Base-by-base conservation (phyloP, 2,329 filamentous ascomycete genomes). In the Fusarium sp. region DNA sequence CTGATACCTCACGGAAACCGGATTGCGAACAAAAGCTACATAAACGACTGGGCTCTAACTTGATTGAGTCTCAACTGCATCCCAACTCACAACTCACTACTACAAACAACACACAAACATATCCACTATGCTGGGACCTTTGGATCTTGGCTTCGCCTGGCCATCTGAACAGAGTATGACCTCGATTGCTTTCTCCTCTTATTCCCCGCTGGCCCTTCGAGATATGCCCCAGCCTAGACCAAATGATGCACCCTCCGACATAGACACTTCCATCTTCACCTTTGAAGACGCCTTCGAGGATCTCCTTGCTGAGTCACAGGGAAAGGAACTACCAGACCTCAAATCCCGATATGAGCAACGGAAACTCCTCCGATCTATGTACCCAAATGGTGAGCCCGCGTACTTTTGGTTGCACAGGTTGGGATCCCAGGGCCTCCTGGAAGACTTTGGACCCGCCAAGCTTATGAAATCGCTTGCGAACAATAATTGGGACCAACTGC, bases 211-310 rank as follows among this genome's bases (percentile, higher is more conserved):
- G 10, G 73, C 76, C 42, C 84, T 90, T 24, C 82, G 82, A 51
- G 77, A 83, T 64, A 81, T 89, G 13, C 83, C 81, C 13, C 87
- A 85, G 68, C 88, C 88, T 5, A 75, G 82, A 1, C 87, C 88
- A 1, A 82, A 78, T 13, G 86, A 87, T 70, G 80, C 84, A 4
- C 83, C 85, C 14, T 67, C 79, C 8, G 80, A 81, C 49, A 69
- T 81, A 38, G 82, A 85, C 63, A 52, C 80, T 18, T 78, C 75
- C 44, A 75, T 82, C 39, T 88, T 89, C 75, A 87, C 86, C 14
- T 90, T 89, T 72, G 82, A 86, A 38, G 88, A 90, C 72, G 88
- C 88, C 52, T 90, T 90, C 69, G 88, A 90, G 74, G 88, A 90
- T 70, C 84, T 90, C 22, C 81, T 90, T 18, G 81, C 82, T n/a